These are phyloP conservation scores for Sanguinoderma infundibulare DNA, from an alignment of 1,284 basidiomycete genomes.

Conservation along the genomic window DNA sequence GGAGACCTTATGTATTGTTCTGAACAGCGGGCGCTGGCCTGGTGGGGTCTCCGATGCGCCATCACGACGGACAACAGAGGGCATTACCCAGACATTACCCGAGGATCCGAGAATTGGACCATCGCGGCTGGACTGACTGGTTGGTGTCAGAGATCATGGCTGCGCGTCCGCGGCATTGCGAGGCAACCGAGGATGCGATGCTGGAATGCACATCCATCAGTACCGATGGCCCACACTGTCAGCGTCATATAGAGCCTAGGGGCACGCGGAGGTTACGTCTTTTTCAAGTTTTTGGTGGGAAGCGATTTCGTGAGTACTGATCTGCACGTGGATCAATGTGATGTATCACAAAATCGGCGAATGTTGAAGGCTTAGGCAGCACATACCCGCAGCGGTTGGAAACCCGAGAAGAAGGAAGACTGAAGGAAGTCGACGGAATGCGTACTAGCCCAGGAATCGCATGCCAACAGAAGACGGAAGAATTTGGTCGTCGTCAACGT, in stretches of 20 bases:
- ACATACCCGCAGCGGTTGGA: too few species aligned
- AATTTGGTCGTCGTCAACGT: too few species aligned
- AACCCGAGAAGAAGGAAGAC: too few species aligned
- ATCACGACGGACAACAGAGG: too few species aligned
- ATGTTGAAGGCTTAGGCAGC: too few species aligned
- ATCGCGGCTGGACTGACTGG: not conserved
- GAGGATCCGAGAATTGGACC: too few species aligned
- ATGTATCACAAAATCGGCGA: too few species aligned
- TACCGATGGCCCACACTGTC: not conserved
- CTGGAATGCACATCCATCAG: not conserved
- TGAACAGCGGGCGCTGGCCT: not conserved
- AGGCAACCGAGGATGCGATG: conserved; percentile 1
- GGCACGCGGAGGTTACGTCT: not conserved
- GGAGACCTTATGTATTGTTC: not conserved
- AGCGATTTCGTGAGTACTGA: not conserved
- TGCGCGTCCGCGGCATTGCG: not conserved
- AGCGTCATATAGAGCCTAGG: not conserved
- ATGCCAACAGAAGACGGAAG: too few species aligned
- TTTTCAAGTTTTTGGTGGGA: not conserved
- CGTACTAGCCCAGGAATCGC: too few species aligned
- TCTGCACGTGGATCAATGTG: not conserved
- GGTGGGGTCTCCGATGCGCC: not conserved
- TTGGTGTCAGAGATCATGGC: not conserved
- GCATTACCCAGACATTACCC: too few species aligned
- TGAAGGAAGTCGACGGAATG: too few species aligned